These are phyloP conservation scores for Tetrapisispora iriomotensis DNA, from an alignment of 805 yeast species.

Conservation along the genomic window DNA sequence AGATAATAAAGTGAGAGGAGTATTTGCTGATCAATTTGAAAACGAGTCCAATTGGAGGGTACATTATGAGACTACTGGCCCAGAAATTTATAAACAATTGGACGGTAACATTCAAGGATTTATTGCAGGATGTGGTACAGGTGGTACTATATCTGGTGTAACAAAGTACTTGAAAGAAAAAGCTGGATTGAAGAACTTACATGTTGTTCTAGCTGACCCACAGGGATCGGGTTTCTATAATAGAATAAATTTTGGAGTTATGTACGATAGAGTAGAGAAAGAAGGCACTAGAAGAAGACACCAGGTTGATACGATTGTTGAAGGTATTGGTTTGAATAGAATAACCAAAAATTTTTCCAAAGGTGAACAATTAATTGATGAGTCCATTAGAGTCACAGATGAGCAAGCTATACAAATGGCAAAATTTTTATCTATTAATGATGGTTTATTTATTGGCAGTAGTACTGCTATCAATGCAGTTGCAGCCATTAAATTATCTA, in stretches of 20 bases:
- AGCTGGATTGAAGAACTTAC: constrained; percentile 32
- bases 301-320: constrained; percentile 90
- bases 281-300: constrained; percentile 93
- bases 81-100: constrained; percentile 79
- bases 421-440: constrained; percentile 62
- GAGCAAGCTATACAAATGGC: constrained; percentile 85
- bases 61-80: constrained; percentile 80
- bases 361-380: constrained; percentile 66
- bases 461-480: constrained; percentile 92
- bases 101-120: constrained; percentile 58
- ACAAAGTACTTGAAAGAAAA: constrained; percentile 62
- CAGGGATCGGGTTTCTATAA: constrained; percentile 91
- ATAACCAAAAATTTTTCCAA: constrained; percentile 69
- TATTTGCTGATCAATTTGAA: constrained; percentile 94
- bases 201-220: constrained; percentile 78
- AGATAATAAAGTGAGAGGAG: constrained; percentile 37
- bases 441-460: constrained; percentile 86
- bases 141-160: constrained; percentile 94
- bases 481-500: constrained; percentile 63
- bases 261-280: constrained; percentile 80
- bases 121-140: constrained; percentile 92
- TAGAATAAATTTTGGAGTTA: constrained; percentile 79
- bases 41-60: constrained; percentile 82
- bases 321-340: constrained; percentile 88
- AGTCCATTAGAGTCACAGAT: constrained; percentile 71